These are phyloP conservation scores for Kodamaea hsintzibuensis DNA, from an alignment of 805 yeast genomes.

Conservation along the genomic window DNA sequence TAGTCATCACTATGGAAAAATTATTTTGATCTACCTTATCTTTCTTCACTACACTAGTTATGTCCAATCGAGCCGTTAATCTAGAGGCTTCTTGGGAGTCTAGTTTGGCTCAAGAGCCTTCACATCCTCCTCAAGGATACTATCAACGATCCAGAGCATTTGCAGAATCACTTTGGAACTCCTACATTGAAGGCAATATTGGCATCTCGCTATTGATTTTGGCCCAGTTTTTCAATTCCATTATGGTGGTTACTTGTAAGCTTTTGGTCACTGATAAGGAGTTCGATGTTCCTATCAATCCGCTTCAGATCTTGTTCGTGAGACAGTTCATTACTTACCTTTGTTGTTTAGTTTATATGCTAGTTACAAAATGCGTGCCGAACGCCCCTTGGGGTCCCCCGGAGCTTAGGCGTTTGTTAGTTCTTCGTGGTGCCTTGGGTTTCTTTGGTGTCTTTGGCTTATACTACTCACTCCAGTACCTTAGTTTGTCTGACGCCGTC, in stretches of 20 bases:
- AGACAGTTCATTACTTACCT: slow-evolving; percentile 74
- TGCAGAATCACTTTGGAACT: background rate
- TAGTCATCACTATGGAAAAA: background rate
- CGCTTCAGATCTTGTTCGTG: slow-evolving; percentile 73
- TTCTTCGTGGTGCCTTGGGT: slow-evolving; percentile 70
- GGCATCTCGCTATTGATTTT: slow-evolving; percentile 61
- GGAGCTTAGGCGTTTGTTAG: slow-evolving; percentile 52
- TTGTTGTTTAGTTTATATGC: slow-evolving; percentile 59
- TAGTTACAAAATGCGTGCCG: slow-evolving; percentile 46
- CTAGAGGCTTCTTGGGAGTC: background rate
- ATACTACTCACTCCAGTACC: slow-evolving; percentile 70
- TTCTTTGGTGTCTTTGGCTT: slow-evolving; percentile 74
- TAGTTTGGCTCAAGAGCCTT: background rate
- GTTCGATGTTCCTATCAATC: slow-evolving; percentile 63
- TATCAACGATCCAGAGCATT: background rate
- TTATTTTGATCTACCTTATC: background rate
- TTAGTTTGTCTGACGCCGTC: slow-evolving; percentile 79
- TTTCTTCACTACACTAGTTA: background rate
- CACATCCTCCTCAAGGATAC: background rate
- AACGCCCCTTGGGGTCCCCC: slow-evolving; percentile 73
- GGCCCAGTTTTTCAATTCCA: slow-evolving; percentile 72
- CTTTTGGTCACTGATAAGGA: slow-evolving; percentile 66
- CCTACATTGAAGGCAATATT: slow-evolving; percentile 34
- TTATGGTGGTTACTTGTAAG: slow-evolving; percentile 76
- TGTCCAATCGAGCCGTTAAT: background rate